Evolutionary conservation across 768 basidiomycete genomes (phyloP).

Genomic region (Daedaleopsis sinensis): DNA sequence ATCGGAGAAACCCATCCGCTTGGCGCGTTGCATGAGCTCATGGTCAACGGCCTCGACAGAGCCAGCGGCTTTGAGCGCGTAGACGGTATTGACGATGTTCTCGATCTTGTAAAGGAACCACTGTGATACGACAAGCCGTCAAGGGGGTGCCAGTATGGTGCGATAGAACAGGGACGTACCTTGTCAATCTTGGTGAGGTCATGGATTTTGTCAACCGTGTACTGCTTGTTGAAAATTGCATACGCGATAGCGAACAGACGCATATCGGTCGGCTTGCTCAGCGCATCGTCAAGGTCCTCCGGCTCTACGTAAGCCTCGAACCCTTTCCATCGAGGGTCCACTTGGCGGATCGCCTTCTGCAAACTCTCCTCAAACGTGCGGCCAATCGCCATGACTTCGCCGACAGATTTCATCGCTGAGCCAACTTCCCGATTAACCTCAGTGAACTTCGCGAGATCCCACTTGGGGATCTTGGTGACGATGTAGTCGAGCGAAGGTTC

Average conservation of each 20-base stretch:
- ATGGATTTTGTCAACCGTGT: slow-evolving; percentile 88
- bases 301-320: slow-evolving; percentile 94
- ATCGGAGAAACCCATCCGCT: slow-evolving; percentile 96
- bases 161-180: slow-evolving; percentile 39
- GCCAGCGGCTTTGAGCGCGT: slow-evolving; percentile 68
- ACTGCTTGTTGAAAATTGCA: slow-evolving; percentile 93
- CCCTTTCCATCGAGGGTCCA: slow-evolving; percentile 95
- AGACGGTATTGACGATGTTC: slow-evolving; percentile 93
- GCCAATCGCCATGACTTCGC: slow-evolving; percentile 99
- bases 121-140: slow-evolving; percentile 37
- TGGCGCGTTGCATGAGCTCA: slow-evolving; percentile 84
- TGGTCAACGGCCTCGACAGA: slow-evolving; percentile 70
- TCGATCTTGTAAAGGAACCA: slow-evolving; percentile 99
- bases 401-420: slow-evolving; percentile 98
- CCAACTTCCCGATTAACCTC: slow-evolving; percentile 95
- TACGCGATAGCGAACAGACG: slow-evolving; percentile 96
- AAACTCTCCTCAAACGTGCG: slow-evolving; percentile 98
- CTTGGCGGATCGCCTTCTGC: slow-evolving; percentile 97
- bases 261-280: slow-evolving; percentile 90
- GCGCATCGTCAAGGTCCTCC: slow-evolving; percentile 79
- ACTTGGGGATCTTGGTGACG: slow-evolving; percentile 99
- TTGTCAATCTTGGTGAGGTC: slow-evolving; percentile 98
- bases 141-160: neutral
- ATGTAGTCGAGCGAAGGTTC: slow-evolving; percentile 99
- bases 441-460: slow-evolving; percentile 97